A percentile compares a stretch with the other conserved stretches of the same genome.
phyloP scores from a whole-genome alignment of 306 rosid genomes.

The Cyclanthera cordifolia region DNA sequence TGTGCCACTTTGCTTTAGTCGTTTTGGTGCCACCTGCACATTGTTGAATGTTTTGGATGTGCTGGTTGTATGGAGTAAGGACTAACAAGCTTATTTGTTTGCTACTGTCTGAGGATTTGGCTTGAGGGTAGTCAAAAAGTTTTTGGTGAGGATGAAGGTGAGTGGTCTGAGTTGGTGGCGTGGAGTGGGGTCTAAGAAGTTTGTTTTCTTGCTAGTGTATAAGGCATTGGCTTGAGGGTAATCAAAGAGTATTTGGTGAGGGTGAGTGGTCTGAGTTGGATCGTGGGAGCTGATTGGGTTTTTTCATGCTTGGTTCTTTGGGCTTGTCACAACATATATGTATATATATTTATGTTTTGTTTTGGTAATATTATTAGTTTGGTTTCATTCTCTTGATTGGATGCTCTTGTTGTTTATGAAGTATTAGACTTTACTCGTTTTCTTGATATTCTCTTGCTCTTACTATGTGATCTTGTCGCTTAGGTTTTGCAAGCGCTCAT shows the following conservation, averaged over 20 bases:
- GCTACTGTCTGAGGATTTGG: not conserved
- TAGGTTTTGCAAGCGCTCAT: conserved; percentile 88
- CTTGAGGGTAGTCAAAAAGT: not conserved
- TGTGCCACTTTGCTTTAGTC: not conserved
- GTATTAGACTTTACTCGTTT: not conserved
- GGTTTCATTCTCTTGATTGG: not conserved
- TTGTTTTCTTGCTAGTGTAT: no score
- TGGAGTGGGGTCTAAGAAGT: no score
- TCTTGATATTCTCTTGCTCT: conserved; percentile 4
- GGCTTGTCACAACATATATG: not conserved
- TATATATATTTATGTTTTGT: no score
- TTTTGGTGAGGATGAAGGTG: no score
- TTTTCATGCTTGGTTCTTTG: not conserved
- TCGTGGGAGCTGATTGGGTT: not conserved
- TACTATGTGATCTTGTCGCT: conserved; percentile 17
- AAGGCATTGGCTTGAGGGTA: no score
- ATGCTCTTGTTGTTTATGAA: not conserved
- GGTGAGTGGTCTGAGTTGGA: not conserved
- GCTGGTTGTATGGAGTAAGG: not conserved
- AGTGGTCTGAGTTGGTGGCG: no score
- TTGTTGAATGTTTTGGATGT: not conserved
- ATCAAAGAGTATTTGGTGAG: no score
- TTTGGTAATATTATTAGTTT: no score
- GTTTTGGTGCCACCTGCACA: not conserved
- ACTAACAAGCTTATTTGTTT: not conserved